These are phyloP conservation scores for Azolla pinnata DNA, from an alignment of 75 land plant species.

Conservation along the genomic window DNA sequence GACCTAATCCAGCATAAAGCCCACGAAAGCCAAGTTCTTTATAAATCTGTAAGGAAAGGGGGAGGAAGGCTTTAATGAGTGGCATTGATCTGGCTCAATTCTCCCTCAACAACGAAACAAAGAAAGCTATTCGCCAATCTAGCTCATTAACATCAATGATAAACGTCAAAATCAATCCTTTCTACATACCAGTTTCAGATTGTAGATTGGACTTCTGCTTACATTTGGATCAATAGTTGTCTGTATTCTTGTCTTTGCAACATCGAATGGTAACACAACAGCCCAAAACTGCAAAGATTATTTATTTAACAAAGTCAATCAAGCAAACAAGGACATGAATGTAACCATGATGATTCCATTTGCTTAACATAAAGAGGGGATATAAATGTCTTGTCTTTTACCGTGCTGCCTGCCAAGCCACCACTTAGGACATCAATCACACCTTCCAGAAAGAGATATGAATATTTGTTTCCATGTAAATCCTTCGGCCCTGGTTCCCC, in stretches of 20 bases:
- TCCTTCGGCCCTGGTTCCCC: no score
- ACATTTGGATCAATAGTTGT: slow-evolving; percentile 39
- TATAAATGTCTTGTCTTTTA: slow-evolving; percentile 15
- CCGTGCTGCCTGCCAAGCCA: slow-evolving; percentile 85
- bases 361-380: neutral
- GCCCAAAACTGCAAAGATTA: slow-evolving; percentile 65
- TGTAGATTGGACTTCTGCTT: slow-evolving; percentile 49
- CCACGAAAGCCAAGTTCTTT: slow-evolving; percentile 62
- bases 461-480: slow-evolving; percentile 1
- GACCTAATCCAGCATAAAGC: slow-evolving; percentile 84
- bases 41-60: slow-evolving; percentile 63
- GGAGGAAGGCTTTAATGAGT: no score
- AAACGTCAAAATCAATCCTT: neutral
- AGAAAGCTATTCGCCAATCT: neutral
- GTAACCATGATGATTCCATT: neutral
- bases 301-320: neutral
- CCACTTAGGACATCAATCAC: slow-evolving; percentile 77
- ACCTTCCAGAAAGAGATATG: slow-evolving; percentile 36
- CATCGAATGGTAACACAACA: slow-evolving; percentile 82
- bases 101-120: no score
- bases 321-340: neutral
- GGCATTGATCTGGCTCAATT: no score
- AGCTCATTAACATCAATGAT: no score
- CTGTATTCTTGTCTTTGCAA: slow-evolving; percentile 91
- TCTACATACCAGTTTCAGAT: slow-evolving; percentile 19